Evolutionary conservation across 139 green algal genomes (phyloP), one percentile per base, ranked within the genome.

Genomic region (Chlorella sp.): DNA sequence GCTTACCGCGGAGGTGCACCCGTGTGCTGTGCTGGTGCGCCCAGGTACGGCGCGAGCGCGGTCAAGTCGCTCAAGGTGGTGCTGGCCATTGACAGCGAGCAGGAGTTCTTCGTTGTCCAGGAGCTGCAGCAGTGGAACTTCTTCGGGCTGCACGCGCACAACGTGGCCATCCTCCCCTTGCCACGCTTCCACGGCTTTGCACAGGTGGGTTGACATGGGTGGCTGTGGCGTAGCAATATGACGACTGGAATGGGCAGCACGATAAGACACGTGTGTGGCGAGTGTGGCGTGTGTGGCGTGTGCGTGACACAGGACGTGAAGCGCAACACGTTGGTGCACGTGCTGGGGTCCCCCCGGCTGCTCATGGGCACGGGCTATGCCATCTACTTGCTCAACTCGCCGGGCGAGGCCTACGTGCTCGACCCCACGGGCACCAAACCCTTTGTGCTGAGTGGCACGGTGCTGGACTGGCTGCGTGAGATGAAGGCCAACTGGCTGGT

Each of bases 111-210:
- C 30, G 29, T 70, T 29, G 67, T 82, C 1, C 31, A 35, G 26
- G 77, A 82, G 71, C 77, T 82, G 31, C 55, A 74, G 55, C 62
- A 78, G 50, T 82, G 77, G 77, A 70, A 26, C 72, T 82, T 82
- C 72, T 82, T 82, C 63, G 72, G 72, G 3, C 67, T 82, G 71
- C 31, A 76, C 33, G 67, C 55, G 34, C 24, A 42, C 27, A 77
- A 82, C 49, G 67, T 82, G 49, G 72, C 64, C 3, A 30, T 82
- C 24, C 77, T 82, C 59, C 77, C 77, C 29, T 67, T 82, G 67
- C 77, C 77, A 2, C 35, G 77, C 1, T 82, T 82, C 60, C 72
- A 77, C 31, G 77, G 77, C 60, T 82, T 82, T 61, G 77, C 72
- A 1, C 76, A 80, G 75, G 75, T 75, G n/a, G n/a, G n/a, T n/a